A percentile compares a stretch with the other conserved stretches of the same genome.
Evolutionary conservation across 2,329 filamentous ascomycete genomes (phyloP).

Genomic region (Monosporascus sp.): DNA sequence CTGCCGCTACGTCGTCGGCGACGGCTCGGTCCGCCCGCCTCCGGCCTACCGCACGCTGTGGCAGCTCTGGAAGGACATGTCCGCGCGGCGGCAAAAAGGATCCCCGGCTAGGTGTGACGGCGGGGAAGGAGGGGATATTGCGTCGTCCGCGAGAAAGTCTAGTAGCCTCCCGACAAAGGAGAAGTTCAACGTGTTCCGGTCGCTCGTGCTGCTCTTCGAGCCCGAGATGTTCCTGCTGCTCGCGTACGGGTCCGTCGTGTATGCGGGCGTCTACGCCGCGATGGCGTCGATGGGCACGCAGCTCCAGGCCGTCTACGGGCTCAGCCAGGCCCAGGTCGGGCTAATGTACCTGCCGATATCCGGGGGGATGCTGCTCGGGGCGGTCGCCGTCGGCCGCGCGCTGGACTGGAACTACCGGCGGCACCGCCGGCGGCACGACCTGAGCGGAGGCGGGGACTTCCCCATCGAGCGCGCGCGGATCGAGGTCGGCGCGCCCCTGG

Average conservation of each 20-base stretch:
- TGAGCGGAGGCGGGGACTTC: constrained; percentile 28
- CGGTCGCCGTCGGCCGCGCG: constrained; percentile 36
- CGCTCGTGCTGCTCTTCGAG: constrained; percentile 29
- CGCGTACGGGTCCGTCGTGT: constrained; percentile 26
- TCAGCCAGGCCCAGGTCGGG: constrained; percentile 44
- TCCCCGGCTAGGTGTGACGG: constrained; percentile 3
- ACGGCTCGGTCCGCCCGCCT: constrained; percentile 36
- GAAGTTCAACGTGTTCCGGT: constrained; percentile 28
- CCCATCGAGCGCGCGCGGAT: constrained; percentile 47
- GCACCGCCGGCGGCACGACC: constrained; percentile 41
- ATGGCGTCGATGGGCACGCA: constrained; percentile 26
- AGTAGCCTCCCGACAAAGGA: constrained; percentile 40
- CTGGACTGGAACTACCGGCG: constrained; percentile 58
- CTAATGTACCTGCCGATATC: constrained; percentile 34
- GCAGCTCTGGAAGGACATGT: constrained; percentile 22
- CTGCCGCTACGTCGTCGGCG: constrained; percentile 37
- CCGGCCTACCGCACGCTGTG: constrained; percentile 20
- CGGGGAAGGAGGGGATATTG: constrained; percentile 33
- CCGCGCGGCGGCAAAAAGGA: constrained; percentile 1
- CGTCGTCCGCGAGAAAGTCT: constrained; percentile 9
- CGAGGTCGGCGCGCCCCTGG: constrained; percentile 46
- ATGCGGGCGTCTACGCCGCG: constrained; percentile 31
- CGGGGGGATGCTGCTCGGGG: constrained; percentile 29
- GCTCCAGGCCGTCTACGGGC: constrained; percentile 42
- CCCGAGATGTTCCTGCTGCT: constrained; percentile 32